Percentiles rank a stretch among this genome's conserved stretches.
These are phyloP conservation scores for Sphaerulina musiva DNA, from an alignment of 2,329 filamentous ascomycete species.

Conservation along the genomic window DNA sequence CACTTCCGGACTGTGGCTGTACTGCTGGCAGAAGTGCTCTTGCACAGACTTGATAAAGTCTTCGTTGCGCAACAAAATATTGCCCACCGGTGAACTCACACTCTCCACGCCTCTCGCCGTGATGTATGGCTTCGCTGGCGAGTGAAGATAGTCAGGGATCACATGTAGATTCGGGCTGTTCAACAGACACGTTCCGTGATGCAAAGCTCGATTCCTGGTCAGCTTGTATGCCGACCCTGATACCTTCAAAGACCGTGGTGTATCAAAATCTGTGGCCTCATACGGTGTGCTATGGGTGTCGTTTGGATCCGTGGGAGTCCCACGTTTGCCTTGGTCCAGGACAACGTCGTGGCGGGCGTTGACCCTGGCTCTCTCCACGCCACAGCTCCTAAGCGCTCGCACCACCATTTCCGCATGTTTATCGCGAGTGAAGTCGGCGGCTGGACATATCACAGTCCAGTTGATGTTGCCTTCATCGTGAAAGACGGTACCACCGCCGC, in stretches of 20 bases:
- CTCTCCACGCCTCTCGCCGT: slow-evolving; percentile 83
- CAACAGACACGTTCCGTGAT: slow-evolving; percentile 88
- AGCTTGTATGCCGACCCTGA: slow-evolving; percentile 95
- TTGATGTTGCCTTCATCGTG: slow-evolving; percentile 92
- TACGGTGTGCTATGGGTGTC: slow-evolving; percentile 44
- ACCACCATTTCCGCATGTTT: slow-evolving; percentile 91
- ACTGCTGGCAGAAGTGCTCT: slow-evolving; percentile 59
- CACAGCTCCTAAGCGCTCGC: slow-evolving; percentile 62
- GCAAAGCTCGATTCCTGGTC: slow-evolving; percentile 70
- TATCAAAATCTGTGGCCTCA: slow-evolving; percentile 30
- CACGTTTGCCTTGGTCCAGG: slow-evolving; percentile 47
- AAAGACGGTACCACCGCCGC: slow-evolving; percentile 87
- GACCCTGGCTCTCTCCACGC: slow-evolving; percentile 58
- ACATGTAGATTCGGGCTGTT: slow-evolving; percentile 64
- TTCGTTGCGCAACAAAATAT: slow-evolving; percentile 56
- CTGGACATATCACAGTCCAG: slow-evolving; percentile 83
- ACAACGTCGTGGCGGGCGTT: slow-evolving; percentile 94
- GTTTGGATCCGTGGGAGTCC: slow-evolving; percentile 26
- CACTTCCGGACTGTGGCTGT: slow-evolving; percentile 41
- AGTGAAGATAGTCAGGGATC: slow-evolving; percentile 65
- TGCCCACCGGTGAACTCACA: slow-evolving; percentile 75
- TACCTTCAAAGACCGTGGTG: slow-evolving; percentile 57
- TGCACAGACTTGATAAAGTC: slow-evolving; percentile 44
- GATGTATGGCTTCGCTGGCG: slow-evolving; percentile 71
- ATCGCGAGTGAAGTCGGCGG: slow-evolving; percentile 69